A percentile compares a stretch with the other conserved stretches of the same genome.
These are phyloP conservation scores for Raffaelea ambrosiae DNA, from an alignment of 2,329 filamentous ascomycete genomes.

Conservation along the genomic window DNA sequence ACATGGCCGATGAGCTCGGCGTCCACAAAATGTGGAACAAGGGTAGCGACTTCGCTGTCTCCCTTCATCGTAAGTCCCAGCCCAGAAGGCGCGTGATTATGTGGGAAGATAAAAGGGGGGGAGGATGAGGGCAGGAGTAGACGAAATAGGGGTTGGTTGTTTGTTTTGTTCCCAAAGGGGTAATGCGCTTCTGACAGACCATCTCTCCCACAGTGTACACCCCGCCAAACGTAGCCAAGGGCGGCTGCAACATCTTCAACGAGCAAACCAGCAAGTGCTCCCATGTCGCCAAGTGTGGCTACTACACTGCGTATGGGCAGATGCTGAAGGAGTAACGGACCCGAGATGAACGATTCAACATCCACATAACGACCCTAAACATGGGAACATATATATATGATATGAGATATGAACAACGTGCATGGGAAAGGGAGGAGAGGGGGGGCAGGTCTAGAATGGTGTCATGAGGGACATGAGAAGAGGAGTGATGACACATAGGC, in stretches of 20 bases:
- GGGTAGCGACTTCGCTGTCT: conserved; percentile 69
- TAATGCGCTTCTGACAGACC: neutral
- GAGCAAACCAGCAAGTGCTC: conserved; percentile 64
- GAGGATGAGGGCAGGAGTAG: neutral
- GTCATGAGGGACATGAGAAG: no score
- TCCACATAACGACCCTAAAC: no score
- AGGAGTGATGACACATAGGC: no score
- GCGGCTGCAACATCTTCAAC: conserved; percentile 77
- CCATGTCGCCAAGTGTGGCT: conserved; percentile 62
- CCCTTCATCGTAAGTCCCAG: conserved; percentile 58
- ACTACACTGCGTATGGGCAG: conserved; percentile 58
- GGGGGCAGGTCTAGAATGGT: no score
- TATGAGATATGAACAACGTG: no score
- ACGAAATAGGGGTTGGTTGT: neutral
- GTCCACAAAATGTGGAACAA: conserved; percentile 76
- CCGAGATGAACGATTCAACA: no score
- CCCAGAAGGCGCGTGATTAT: neutral
- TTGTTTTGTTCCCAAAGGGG: no score
- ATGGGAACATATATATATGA: no score
- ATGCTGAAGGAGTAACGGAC: conserved; percentile 30
- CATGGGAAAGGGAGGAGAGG: no score
- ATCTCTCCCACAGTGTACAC: conserved; percentile 71
- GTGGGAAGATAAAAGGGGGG: neutral
- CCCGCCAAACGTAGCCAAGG: conserved; percentile 77
- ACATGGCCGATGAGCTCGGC: conserved; percentile 86